phyloP scores from a whole-genome alignment of 352 stramenopile genomes.

The Halophytophthora polymorphica region DNA sequence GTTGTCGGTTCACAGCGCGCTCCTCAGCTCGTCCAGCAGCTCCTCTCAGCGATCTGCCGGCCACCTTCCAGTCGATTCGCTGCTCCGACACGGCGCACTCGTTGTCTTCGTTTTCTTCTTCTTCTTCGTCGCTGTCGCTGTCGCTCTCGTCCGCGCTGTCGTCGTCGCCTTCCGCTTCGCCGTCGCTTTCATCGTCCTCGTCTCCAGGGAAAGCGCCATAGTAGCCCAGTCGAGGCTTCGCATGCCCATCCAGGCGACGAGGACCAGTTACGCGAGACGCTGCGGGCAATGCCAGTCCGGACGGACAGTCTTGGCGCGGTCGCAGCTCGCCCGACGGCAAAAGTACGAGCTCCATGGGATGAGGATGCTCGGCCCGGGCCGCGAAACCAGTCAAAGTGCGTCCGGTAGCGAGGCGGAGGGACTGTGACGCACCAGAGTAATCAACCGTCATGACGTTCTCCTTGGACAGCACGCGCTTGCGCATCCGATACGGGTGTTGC shows the following conservation, averaged over 20 bases:
- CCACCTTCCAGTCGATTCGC: slow-evolving; percentile 3
- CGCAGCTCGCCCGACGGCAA: slow-evolving; percentile 61
- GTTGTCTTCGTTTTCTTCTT: slow-evolving; percentile 6
- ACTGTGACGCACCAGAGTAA: too few relatives aligned
- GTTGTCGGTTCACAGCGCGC: neutral
- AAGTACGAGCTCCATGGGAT: slow-evolving; percentile 62
- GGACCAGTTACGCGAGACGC: neutral
- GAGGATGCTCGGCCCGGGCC: slow-evolving; percentile 3
- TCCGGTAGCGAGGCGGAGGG: too few relatives aligned
- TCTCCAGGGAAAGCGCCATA: too few relatives aligned
- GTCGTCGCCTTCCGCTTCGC: neutral
- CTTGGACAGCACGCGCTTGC: slow-evolving; percentile 22
- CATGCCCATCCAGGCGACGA: too few relatives aligned
- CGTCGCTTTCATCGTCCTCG: too few relatives aligned
- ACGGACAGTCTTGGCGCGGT: slow-evolving; percentile 49
- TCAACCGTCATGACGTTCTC: slow-evolving; percentile 2
- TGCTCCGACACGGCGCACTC: neutral
- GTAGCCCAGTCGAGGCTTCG: too few relatives aligned
- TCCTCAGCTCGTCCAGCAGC: neutral
- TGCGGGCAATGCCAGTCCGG: slow-evolving; percentile 35
- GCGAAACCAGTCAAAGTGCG: too few relatives aligned
- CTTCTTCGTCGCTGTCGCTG: slow-evolving; percentile 3
- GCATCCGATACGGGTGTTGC: slow-evolving; percentile 42
- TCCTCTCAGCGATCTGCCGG: neutral
- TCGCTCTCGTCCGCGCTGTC: slow-evolving; percentile 1